Evolutionary conservation across 2,329 filamentous ascomycete genomes (phyloP).

Genomic region (Penicillium glabrum): DNA sequence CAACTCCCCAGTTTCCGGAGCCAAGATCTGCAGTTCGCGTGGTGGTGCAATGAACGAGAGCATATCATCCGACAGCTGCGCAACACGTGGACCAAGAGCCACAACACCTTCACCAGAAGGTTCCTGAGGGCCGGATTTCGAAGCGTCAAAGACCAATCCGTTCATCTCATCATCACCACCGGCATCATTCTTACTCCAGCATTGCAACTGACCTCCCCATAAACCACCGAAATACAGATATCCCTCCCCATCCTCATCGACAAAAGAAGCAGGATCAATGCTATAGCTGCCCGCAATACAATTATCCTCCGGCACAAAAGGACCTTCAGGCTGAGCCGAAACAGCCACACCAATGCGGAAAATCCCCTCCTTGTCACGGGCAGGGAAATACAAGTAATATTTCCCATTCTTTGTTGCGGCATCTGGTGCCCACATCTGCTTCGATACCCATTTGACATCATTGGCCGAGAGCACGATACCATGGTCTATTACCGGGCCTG

Average conservation of each 20-base stretch:
- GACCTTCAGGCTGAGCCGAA: conserved; percentile 63
- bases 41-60: conserved; percentile 57
- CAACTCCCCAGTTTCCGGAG: conserved; percentile 57
- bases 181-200: conserved; percentile 50
- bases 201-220: conserved; percentile 79
- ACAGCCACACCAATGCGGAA: conserved; percentile 76
- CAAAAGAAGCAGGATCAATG: conserved; percentile 74
- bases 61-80: conserved; percentile 65
- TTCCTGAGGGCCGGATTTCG: conserved; percentile 59
- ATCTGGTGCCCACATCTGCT: conserved; percentile 80
- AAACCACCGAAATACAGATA: conserved; percentile 77
- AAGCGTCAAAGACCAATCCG: conserved; percentile 55
- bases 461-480: conserved; percentile 65
- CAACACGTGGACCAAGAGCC: conserved; percentile 68
- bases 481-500: conserved; percentile 67
- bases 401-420: conserved; percentile 67
- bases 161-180: not conserved
- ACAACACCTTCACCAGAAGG: conserved; percentile 55
- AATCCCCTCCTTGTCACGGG: conserved; percentile 66
- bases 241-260: conserved; percentile 65
- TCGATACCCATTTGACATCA: conserved; percentile 73
- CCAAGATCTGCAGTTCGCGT: conserved; percentile 64
- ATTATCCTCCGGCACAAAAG: conserved; percentile 65
- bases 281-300: conserved; percentile 70
- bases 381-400: conserved; percentile 78